phyloP scores from a whole-genome alignment of 441 rosid species.

The Melastoma candidum region DNA sequence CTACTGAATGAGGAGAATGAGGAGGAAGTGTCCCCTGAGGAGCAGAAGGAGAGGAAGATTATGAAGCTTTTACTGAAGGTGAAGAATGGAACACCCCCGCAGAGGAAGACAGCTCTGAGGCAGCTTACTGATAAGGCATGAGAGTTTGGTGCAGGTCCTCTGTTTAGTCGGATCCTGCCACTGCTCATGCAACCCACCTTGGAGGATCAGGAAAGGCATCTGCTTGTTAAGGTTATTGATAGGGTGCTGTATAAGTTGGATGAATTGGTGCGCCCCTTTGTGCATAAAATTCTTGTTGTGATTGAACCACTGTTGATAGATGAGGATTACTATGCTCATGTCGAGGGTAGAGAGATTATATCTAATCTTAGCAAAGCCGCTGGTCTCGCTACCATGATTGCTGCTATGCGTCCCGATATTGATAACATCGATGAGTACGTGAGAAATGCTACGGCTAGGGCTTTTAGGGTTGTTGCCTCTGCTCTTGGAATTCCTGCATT shows the following conservation, averaged over 20 bases:
- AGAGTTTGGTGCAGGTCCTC: conserved; percentile 93
- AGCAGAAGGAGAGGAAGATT: conserved; percentile 94
- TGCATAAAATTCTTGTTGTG: conserved; percentile 96
- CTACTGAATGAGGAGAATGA: conserved; percentile 84
- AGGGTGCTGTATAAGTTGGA: conserved; percentile 86
- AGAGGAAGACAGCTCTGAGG: conserved; percentile 91
- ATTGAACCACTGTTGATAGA: conserved; percentile 96
- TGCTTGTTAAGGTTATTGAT: conserved; percentile 91
- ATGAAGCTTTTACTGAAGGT: conserved; percentile 90
- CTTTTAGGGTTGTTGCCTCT: conserved; percentile 96
- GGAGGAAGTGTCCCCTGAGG: conserved; percentile 78
- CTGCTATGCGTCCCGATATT: conserved; percentile 98
- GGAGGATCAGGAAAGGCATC: conserved; percentile 99
- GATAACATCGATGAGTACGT: conserved; percentile 95
- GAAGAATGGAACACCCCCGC: conserved; percentile 95
- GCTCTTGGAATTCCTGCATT: conserved; percentile 95
- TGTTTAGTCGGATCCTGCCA: conserved; percentile 78
- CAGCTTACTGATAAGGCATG: conserved; percentile 96
- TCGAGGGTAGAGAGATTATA: conserved; percentile 94
- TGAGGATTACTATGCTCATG: conserved; percentile 98
- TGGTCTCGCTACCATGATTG: conserved; percentile 98
- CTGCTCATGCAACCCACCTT: conserved; percentile 93
- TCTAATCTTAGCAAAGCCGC: conserved; percentile 98
- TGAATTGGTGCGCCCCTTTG: conserved; percentile 91
- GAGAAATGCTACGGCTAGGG: conserved; percentile 95